These are phyloP conservation scores for Penicillium silybi DNA, from an alignment of 495 filamentous ascomycete species.

Conservation along the genomic window DNA sequence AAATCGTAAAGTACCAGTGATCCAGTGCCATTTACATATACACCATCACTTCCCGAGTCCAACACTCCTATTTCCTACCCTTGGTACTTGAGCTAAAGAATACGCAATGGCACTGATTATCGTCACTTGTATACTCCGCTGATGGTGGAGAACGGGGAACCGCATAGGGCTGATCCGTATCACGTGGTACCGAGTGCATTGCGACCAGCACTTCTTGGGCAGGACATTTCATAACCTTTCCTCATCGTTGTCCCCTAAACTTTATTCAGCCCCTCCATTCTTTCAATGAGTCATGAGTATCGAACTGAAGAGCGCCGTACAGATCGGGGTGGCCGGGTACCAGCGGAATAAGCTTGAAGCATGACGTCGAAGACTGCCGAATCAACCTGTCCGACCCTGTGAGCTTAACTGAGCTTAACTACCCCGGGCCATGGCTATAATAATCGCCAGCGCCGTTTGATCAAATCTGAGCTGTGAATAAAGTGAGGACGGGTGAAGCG, in stretches of 20 bases:
- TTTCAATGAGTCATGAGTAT: background rate
- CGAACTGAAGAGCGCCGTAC: background rate
- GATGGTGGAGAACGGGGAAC: no score
- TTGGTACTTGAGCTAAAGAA: no score
- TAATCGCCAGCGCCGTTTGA: background rate
- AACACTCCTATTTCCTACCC: no score
- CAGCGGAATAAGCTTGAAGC: background rate
- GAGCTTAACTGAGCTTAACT: background rate
- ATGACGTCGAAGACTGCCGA: slow-evolving; percentile 15
- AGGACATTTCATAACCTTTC: background rate
- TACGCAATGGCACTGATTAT: no score
- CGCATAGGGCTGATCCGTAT: background rate
- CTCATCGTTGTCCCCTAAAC: background rate
- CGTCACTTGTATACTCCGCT: no score
- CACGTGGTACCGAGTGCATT: background rate
- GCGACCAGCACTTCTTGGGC: background rate
- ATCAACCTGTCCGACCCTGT: slow-evolving; percentile 33
- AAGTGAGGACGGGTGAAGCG: background rate
- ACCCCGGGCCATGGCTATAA: background rate
- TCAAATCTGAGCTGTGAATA: background rate
- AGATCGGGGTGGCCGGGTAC: background rate
- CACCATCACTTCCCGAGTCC: no score
- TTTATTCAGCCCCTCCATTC: background rate
- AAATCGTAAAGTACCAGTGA: no score
- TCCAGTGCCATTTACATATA: no score